Evolutionary conservation across 2,329 filamentous ascomycete genomes (phyloP).

Genomic region (Chrysosphaeria jannelii): DNA sequence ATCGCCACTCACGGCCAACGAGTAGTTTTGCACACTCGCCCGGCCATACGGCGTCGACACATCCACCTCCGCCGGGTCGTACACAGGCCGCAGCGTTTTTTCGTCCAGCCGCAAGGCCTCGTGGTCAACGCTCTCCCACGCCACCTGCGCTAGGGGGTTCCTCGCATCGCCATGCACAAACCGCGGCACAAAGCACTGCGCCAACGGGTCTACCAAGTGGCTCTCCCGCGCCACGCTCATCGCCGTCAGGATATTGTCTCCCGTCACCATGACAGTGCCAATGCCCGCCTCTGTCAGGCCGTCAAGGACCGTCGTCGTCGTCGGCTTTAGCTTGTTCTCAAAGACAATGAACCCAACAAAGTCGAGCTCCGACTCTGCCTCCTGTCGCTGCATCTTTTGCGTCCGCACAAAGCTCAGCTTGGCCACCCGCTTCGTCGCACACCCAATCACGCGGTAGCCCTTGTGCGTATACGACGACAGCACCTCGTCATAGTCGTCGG

Average conservation of each 20-base stretch:
- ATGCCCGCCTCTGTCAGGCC: slow-evolving; percentile 66
- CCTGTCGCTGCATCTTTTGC: slow-evolving; percentile 68
- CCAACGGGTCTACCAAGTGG: slow-evolving; percentile 45
- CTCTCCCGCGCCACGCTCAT: slow-evolving; percentile 89
- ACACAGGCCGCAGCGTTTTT: slow-evolving; percentile 32
- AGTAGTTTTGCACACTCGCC: slow-evolving; percentile 56
- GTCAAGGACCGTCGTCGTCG: slow-evolving; percentile 48
- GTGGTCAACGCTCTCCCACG: slow-evolving; percentile 92
- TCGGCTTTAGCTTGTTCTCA: slow-evolving; percentile 90
- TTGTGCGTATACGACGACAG: slow-evolving; percentile 79
- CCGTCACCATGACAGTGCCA: slow-evolving; percentile 81
- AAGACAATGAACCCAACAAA: slow-evolving; percentile 96
- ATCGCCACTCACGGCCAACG: slow-evolving; percentile 68
- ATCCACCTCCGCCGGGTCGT: slow-evolving; percentile 37
- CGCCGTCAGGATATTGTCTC: slow-evolving; percentile 89
- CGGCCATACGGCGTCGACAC: slow-evolving; percentile 66
- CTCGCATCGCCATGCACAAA: slow-evolving; percentile 50
- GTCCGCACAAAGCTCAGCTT: slow-evolving; percentile 83
- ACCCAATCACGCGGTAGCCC: slow-evolving; percentile 88
- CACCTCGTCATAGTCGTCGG: slow-evolving; percentile 66
- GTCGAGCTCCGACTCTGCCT: slow-evolving; percentile 57
- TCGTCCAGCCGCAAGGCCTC: slow-evolving; percentile 47
- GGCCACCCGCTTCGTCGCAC: slow-evolving; percentile 62
- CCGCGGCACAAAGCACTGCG: slow-evolving; percentile 78
- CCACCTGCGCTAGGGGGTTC: slow-evolving; percentile 41